phyloP scores from a whole-genome alignment of 352 stramenopile species.

The Plasmopara viticola region DNA sequence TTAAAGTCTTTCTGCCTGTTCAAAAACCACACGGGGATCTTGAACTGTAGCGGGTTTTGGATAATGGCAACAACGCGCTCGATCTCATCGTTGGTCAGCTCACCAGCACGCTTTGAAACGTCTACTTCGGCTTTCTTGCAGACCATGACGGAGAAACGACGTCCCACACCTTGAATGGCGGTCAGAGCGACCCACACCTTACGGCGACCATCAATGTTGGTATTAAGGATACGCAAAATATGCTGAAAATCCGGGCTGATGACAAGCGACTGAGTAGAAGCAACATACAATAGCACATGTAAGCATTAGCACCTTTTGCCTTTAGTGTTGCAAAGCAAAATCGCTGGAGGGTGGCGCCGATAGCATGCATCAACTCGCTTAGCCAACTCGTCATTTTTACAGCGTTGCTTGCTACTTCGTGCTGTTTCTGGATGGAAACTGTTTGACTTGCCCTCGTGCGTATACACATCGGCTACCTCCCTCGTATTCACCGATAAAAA shows the following conservation, averaged over 20 bases:
- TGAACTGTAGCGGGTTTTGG: slow-evolving; percentile 99
- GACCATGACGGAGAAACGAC: slow-evolving; percentile 89
- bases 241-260: slow-evolving; percentile 98
- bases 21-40: slow-evolving; percentile 99
- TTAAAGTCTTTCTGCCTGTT: slow-evolving; percentile 99
- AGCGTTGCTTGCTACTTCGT: neutral
- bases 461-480: slow-evolving; percentile 4
- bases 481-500: slow-evolving; percentile 9
- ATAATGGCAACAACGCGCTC: slow-evolving; percentile 99
- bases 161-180: slow-evolving; percentile 81
- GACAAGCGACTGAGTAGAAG: slow-evolving; percentile 70
- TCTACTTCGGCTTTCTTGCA: slow-evolving; percentile 99
- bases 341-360: neutral
- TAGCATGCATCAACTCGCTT: neutral
- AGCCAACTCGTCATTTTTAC: no score
- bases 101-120: slow-evolving; percentile 97
- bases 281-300: slow-evolving; percentile 3
- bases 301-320: slow-evolving; percentile 9
- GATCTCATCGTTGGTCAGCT: slow-evolving; percentile 99
- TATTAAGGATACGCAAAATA: slow-evolving; percentile 99
- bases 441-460: neutral
- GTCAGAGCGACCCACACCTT: slow-evolving; percentile 87
- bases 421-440: neutral
- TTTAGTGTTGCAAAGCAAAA: neutral
- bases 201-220: slow-evolving; percentile 99